Conservation (phyloP, 1,284 basidiomycete genomes). For the Ganoderma lingzhi region DNA sequence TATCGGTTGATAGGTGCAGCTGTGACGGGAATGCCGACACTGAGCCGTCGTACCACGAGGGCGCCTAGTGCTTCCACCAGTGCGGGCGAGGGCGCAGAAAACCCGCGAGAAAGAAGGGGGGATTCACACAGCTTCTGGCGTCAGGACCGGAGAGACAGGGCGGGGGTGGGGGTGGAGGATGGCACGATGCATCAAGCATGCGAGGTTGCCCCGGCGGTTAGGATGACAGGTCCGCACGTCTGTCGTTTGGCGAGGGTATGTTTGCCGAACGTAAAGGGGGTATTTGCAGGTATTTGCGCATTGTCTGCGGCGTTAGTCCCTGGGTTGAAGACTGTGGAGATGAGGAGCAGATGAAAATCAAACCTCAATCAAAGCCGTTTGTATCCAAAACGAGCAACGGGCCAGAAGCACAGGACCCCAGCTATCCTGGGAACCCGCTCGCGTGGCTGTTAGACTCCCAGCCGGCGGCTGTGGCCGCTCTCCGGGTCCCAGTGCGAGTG, state of each 20-base stretch:
- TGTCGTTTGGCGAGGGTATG: background rate
- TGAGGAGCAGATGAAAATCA: constrained; percentile 21
- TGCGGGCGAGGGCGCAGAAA: constrained; percentile 22
- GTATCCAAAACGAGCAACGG: constrained; percentile 28
- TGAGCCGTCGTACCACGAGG: constrained; percentile 24
- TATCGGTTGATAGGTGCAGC: constrained; percentile 28
- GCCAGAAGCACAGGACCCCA: constrained; percentile 21
- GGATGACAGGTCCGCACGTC: constrained; percentile 11
- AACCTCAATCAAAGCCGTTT: constrained; percentile 30
- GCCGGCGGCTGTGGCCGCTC: constrained; percentile 2
- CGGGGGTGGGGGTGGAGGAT: constrained; percentile 26
- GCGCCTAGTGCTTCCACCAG: constrained; percentile 21
- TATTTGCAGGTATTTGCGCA: background rate
- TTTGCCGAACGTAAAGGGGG: constrained; percentile 1
- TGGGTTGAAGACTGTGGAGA: background rate
- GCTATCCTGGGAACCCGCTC: constrained; percentile 22
- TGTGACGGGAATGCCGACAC: constrained; percentile 28
- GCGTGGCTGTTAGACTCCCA: constrained; percentile 19
- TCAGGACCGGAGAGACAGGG: constrained; percentile 28
- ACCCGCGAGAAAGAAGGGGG: constrained; percentile 30
- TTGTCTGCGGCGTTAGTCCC: background rate
- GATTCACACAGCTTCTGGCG: constrained; percentile 34
- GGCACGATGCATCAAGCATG: constrained; percentile 8
- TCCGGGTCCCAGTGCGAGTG: background rate
- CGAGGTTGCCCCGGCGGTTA: constrained; percentile 3